These are phyloP conservation scores for Saturnispora silvae DNA, from an alignment of 805 yeast species.

Conservation along the genomic window DNA sequence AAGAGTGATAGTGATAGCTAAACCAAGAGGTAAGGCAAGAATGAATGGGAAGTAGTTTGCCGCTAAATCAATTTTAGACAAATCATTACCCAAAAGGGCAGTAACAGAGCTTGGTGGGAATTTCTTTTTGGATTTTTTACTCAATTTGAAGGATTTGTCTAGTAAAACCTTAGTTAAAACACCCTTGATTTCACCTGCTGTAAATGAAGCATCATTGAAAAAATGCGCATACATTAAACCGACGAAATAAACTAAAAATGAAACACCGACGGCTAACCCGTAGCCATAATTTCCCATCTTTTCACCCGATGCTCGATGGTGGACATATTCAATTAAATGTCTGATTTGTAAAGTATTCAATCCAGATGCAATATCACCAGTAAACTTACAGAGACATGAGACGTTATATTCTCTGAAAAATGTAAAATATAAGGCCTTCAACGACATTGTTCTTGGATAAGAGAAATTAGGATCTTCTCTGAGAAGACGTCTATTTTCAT, in stretches of 20 bases:
- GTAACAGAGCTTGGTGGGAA: conserved; percentile 66
- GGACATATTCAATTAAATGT: conserved; percentile 56
- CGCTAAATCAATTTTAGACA: conserved; percentile 71
- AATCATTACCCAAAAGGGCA: conserved; percentile 70
- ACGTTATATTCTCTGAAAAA: conserved; percentile 35
- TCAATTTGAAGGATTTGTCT: conserved; percentile 54
- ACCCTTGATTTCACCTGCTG: conserved; percentile 65
- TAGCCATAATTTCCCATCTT: conserved; percentile 46
- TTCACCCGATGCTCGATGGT: conserved; percentile 34
- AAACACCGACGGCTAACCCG: conserved; percentile 67
- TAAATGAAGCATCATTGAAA: conserved; percentile 47
- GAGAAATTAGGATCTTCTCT: conserved; percentile 29
- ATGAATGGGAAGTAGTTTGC: conserved; percentile 57
- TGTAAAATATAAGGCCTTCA: conserved; percentile 38
- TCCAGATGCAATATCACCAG: conserved; percentile 40
- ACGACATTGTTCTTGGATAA: conserved; percentile 36
- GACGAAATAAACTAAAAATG: conserved; percentile 39
- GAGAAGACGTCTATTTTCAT: conserved; percentile 26
- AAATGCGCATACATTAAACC: conserved; percentile 49
- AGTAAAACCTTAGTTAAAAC: conserved; percentile 60
- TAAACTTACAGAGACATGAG: conserved; percentile 31
- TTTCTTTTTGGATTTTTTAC: conserved; percentile 44
- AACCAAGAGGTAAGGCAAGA: conserved; percentile 52
- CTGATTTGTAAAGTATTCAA: conserved; percentile 59
- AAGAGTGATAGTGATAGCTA: conserved; percentile 53